Base-by-base conservation (phyloP, 2,329 filamentous ascomycete genomes). In the Talaromyces sp. region DNA sequence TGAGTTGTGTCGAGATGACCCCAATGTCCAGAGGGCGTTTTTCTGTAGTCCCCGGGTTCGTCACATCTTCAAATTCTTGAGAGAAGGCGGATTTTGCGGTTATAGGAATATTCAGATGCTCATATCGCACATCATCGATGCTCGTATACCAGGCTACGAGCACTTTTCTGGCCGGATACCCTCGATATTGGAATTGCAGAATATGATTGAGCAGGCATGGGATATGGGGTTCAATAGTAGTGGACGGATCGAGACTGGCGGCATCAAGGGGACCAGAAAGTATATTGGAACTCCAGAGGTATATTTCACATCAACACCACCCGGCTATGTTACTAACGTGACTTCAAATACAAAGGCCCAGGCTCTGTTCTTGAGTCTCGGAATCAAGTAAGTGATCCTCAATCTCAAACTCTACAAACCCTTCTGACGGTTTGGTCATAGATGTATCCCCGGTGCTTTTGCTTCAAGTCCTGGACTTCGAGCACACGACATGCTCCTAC, bases 61-160 rank as follows among this genome's bases (percentile, higher is more conserved):
- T 58, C 93, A 97, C 72, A 84, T 98, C 31, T 91, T 90, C 61
- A 96, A 96, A 72, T 83, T 96, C 61, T 85, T 84, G n/a, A 84
- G 82, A 67, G 93, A 97, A 79, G 93, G 93, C 25, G 91, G 92
- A 6, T 98, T 98, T 75, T 98, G 94, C 74, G 94, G 94, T 3
- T 98, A 97, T 75, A 86, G 94, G 47, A 98, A 96, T 73, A 96
- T 97, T 37, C 95, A 98, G 75, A 96, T 96, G 88, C 78, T 97
- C 70, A 81, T 90, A 15, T 94, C 93, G 0, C 93, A 92, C 74
- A 86, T 97, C 22, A 86, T 89, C 66, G 85, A 84, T 9, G 79
- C 86, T 1, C 75, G 80, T 45, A 82, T 81, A 13, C 77, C 81
- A 13, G 91, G 90, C 0, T 77, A 84, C 67, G 81, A 88, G 47